Percentiles rank a stretch among this genome's conserved stretches.
Conservation (phyloP, 768 basidiomycete genomes). For the Lentinula raphanica region DNA sequence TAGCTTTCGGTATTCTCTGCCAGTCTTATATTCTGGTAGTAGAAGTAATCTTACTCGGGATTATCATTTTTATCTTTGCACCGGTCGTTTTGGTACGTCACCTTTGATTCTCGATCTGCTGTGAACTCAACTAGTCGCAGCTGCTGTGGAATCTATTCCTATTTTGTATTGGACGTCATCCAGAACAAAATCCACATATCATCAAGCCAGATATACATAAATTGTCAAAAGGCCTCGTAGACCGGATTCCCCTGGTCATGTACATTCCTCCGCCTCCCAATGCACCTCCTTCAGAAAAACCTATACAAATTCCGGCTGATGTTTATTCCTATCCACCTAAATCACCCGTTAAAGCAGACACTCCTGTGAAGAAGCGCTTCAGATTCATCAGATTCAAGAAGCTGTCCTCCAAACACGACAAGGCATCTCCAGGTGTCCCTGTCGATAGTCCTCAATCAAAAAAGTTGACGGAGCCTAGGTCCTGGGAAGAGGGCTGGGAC, state of each 20-base stretch:
- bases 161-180: slow-evolving; percentile 75
- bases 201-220: slow-evolving; percentile 80
- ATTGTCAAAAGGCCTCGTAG: slow-evolving; percentile 64
- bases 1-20: slow-evolving; percentile 73
- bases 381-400: slow-evolving; percentile 39
- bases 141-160: slow-evolving; percentile 75
- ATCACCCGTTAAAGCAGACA: slow-evolving; percentile 16
- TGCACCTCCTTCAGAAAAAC: slow-evolving; percentile 22
- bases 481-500: slow-evolving; percentile 81
- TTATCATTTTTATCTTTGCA: slow-evolving; percentile 73
- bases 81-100: slow-evolving; percentile 59
- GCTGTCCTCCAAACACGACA: slow-evolving; percentile 17
- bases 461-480: slow-evolving; percentile 28
- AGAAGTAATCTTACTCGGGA: slow-evolving; percentile 68
- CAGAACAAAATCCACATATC: slow-evolving; percentile 64
- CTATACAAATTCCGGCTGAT: slow-evolving; percentile 40
- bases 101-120: background rate
- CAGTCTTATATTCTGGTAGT: slow-evolving; percentile 71
- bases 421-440: slow-evolving; percentile 5
- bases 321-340: slow-evolving; percentile 63
- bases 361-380: slow-evolving; percentile 42
- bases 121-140: slow-evolving; percentile 26
- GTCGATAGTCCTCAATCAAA: slow-evolving; percentile 8
- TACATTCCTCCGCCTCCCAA: slow-evolving; percentile 80
- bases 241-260: slow-evolving; percentile 76